Base-by-base conservation (phyloP, 768 basidiomycete genomes). In the Lentinula detonsa region DNA sequence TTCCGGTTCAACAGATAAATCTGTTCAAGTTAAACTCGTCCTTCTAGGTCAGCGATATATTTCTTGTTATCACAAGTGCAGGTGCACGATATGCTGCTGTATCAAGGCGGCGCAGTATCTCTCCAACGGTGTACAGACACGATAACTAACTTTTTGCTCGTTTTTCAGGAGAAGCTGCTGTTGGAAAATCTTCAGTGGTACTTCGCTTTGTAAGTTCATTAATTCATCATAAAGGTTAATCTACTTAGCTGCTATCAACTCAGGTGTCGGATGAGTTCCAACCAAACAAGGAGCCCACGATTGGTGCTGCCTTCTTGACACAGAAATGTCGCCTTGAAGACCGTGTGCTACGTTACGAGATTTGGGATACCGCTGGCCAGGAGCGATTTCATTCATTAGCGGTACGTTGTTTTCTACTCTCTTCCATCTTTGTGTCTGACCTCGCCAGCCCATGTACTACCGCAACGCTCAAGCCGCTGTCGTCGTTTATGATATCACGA, bases 161-260 rank as follows among this genome's bases (percentile, higher is more conserved):
- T 52, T 23, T 18, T 35, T 45, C 67, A 98, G 95, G 96, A 67
- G 96, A 99, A 80, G 95, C 96, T 62, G 96, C 96, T 58, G 96
- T 99, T 49, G 96, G 96, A 63, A 99, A 99, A 81, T 97, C 95
- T 9, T 97, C 94, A n/a, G 87, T 99, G 58, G 96, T 98, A 50
- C 84, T 98, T 62, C 88, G 96, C 73, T 99, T 99, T 74, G 95
- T 97, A 73, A 66, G 90, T 78, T 45, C 11, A 13, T n/a, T n/a
- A 35, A 42, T 28, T 11, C 39, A 31, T 31, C 28, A 40, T 11
- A 21, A 59, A 15, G 2, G 13, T 5, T 28, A 11, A 57, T 10
- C 15, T 7, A n/a, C 9, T 23, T 28, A 11, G 5, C 37, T 8
- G 35, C 15, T 39, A 35, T 50, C 40, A 40, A 53, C 31, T 5